Evolutionary conservation across 2,329 filamentous ascomycete genomes (phyloP), one percentile per base, ranked within the genome.

Genomic region (Trichoderma cornu-damae): DNA sequence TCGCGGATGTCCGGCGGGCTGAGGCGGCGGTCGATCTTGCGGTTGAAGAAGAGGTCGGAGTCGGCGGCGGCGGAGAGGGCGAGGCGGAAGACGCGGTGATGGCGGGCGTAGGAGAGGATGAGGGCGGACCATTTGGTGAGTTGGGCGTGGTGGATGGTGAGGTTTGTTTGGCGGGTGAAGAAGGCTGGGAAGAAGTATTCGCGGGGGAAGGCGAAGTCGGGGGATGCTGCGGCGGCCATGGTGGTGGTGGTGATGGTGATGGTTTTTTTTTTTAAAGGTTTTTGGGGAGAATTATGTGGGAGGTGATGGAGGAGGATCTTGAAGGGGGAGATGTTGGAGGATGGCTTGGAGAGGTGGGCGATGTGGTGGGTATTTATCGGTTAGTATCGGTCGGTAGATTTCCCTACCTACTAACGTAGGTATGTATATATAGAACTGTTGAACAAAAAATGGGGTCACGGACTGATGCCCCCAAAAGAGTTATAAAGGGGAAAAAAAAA

Each of bases 101-200:
- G 81, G 0, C 84, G 83, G 73, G 88, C 90, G 85, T 96, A 96
- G 68, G 86, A 73, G 60, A 91, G 90, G 68, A 97, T 84, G 14
- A 96, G 83, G 30, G 83, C 73, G n/a, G 88, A 85, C 94, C 94
- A 99, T 73, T 92, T 92, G 59, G 82, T 77, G 60, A 91, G 85
- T 69, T 94, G 90, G 44, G 86, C 84, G 72, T 86, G 83, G 68
- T 81, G 86, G 8, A 88, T 93, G 28, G 82, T 81, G 60, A 84
- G 78, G 75, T 90, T 90, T 34, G 86, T 82, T 72, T 94, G 89
- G 55, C 84, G 84, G 57, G 88, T 91, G 82, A 89, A 94, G 85
- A 94, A 92, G 68, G 89, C 86, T 0, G 89, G 89, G 77, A 90
- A 93, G 75, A 77, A 76, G 79, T 91, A 88, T 70, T 84, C 81